Conservation (phyloP, 2,329 filamentous ascomycete genomes). For the Cadophora sp. region DNA sequence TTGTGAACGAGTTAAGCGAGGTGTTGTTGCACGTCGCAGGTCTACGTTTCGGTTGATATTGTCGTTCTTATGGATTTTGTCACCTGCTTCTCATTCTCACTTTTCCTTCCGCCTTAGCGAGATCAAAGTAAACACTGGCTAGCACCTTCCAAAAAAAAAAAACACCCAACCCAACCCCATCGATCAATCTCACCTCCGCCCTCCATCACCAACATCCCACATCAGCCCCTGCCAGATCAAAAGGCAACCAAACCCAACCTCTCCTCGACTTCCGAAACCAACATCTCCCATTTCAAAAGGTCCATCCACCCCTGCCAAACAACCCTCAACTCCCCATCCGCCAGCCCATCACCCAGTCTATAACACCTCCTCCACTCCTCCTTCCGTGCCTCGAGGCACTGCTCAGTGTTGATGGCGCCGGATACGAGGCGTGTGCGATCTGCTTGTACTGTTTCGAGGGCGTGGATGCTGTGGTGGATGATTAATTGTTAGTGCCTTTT, state of each 20-base stretch:
- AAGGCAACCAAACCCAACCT: conserved; percentile 9
- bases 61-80: no score
- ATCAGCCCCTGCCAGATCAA: not conserved
- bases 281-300: conserved; percentile 5
- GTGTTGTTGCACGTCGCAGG: no score
- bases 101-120: not conserved
- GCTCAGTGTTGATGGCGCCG: not conserved
- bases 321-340: not conserved
- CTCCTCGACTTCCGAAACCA: conserved; percentile 3
- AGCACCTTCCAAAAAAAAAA: no score
- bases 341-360: not conserved
- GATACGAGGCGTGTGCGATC: not conserved
- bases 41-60: no score
- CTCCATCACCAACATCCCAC: not conserved
- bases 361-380: conserved; percentile 1
- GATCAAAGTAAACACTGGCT: not conserved
- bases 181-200: no score
- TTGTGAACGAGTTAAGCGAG: no score
- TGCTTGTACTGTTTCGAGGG: not conserved
- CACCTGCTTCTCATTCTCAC: not conserved
- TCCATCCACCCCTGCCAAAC: conserved; percentile 7
- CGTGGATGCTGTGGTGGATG: not conserved
- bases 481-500: not conserved
- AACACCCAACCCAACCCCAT: no score
- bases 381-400: not conserved